Conservation (phyloP, 148 eudicot genomes). For the Vaccinium macrocarpon region DNA sequence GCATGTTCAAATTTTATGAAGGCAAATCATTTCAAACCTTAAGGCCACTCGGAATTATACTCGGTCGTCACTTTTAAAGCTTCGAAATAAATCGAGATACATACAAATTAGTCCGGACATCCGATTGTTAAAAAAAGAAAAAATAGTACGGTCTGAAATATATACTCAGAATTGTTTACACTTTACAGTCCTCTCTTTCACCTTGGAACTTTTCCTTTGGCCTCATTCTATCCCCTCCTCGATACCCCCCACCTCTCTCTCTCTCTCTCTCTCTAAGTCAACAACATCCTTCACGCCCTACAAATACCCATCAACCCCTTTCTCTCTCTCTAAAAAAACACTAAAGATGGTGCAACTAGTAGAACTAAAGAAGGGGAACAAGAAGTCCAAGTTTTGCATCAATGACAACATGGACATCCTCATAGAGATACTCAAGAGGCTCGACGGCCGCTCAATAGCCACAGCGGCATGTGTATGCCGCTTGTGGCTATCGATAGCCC, state of each 20-base stretch:
- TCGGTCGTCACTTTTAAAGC: no score
- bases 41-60: no score
- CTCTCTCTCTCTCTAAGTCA: constrained; percentile 19
- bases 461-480: constrained; percentile 74
- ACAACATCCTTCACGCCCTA: constrained; percentile 22
- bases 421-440: constrained; percentile 54
- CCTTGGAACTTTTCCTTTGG: constrained; percentile 33
- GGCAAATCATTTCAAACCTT: no score
- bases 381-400: constrained; percentile 33
- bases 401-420: constrained; percentile 73
- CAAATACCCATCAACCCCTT: constrained; percentile 20
- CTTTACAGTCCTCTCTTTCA: constrained; percentile 19
- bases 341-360: constrained; percentile 18
- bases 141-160: background rate
- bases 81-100: no score
- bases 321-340: background rate
- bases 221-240: constrained; percentile 17
- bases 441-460: constrained; percentile 59
- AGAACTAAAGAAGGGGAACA: background rate
- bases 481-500: constrained; percentile 49
- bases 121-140: no score
- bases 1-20: no score
- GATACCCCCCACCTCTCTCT: background rate
- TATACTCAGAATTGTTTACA: constrained; percentile 16
- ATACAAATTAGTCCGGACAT: no score